Percentiles rank a stretch among this genome's conserved stretches.
These are phyloP conservation scores for Mortierella sp. DNA, from an alignment of 371 early-diverging fungal genomes.

Conservation along the genomic window DNA sequence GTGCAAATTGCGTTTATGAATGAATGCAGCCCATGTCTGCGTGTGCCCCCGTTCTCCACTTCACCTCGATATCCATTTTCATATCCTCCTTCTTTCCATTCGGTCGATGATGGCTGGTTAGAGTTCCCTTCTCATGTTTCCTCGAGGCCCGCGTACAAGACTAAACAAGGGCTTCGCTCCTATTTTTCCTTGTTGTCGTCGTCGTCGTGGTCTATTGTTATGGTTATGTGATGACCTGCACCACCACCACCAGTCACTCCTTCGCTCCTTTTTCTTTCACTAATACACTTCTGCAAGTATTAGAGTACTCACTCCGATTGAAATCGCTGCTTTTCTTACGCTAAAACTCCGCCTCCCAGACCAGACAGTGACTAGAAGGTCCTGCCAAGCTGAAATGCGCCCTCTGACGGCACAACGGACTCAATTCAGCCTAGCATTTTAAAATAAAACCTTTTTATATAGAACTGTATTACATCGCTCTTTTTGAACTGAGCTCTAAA, in stretches of 20 bases:
- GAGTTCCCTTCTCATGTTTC: slow-evolving; percentile 17
- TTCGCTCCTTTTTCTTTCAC: neutral
- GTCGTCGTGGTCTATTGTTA: slow-evolving; percentile 3
- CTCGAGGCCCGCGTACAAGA: slow-evolving; percentile 14
- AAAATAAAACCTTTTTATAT: neutral
- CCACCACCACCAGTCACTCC: neutral
- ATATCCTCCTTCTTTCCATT: slow-evolving; percentile 8
- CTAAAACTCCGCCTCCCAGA: slow-evolving; percentile 11
- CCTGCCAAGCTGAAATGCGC: slow-evolving; percentile 8
- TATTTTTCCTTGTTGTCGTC: slow-evolving; percentile 8
- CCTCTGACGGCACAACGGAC: slow-evolving; percentile 1
- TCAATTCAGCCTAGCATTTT: neutral
- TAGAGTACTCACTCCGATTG: slow-evolving; percentile 12
- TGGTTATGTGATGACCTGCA: neutral
- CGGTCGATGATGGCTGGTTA: slow-evolving; percentile 9
- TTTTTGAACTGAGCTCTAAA: neutral
- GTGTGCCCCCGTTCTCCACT: neutral
- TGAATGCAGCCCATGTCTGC: neutral
- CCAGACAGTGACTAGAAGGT: neutral
- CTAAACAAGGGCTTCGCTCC: slow-evolving; percentile 11
- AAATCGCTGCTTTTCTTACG: neutral
- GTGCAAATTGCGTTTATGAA: neutral
- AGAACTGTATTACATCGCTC: slow-evolving; percentile 1
- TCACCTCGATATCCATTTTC: no score
- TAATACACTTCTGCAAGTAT: neutral